A percentile compares a stretch with the other conserved stretches of the same genome.
phyloP scores from a whole-genome alignment of 2,329 filamentous ascomycete species.

The Colletotrichum eremochloae region DNA sequence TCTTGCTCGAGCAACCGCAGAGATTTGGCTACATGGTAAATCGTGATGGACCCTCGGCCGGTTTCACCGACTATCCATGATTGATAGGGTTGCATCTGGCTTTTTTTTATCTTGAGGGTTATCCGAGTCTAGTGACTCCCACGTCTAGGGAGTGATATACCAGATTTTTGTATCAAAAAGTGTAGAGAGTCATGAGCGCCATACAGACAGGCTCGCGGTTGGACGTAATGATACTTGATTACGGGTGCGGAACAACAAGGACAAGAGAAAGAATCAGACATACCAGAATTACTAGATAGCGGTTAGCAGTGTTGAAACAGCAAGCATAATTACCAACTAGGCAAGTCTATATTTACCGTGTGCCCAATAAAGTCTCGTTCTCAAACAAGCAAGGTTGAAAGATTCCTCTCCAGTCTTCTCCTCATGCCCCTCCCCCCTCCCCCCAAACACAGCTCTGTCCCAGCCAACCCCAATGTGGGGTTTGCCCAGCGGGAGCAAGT shows the following conservation, averaged over 20 bases:
- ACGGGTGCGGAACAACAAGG: not conserved
- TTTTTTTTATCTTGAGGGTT: not conserved
- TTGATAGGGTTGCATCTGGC: not conserved
- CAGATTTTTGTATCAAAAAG: not conserved
- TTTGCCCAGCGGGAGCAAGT: slow-evolving; percentile 1
- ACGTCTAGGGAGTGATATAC: not conserved
- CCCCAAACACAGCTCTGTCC: not conserved
- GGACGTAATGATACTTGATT: not conserved
- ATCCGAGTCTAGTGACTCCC: too few species aligned
- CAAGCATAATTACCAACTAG: not conserved
- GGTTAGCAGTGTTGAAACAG: not conserved
- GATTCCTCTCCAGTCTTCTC: not conserved
- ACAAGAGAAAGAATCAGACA: not conserved
- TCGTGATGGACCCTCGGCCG: slow-evolving; percentile 60
- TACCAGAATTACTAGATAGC: not conserved
- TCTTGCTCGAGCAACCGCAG: slow-evolving; percentile 56
- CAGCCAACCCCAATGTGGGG: not conserved
- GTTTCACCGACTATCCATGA: slow-evolving; percentile 61
- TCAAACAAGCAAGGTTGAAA: not conserved
- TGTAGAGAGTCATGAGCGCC: not conserved
- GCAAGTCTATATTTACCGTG: not conserved
- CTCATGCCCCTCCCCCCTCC: not conserved
- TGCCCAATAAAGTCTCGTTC: not conserved
- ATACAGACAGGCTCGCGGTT: not conserved
- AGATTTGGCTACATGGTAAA: slow-evolving; percentile 61